Conservation (phyloP, 176 grass and related monocot species). For the Canna indica region DNA sequence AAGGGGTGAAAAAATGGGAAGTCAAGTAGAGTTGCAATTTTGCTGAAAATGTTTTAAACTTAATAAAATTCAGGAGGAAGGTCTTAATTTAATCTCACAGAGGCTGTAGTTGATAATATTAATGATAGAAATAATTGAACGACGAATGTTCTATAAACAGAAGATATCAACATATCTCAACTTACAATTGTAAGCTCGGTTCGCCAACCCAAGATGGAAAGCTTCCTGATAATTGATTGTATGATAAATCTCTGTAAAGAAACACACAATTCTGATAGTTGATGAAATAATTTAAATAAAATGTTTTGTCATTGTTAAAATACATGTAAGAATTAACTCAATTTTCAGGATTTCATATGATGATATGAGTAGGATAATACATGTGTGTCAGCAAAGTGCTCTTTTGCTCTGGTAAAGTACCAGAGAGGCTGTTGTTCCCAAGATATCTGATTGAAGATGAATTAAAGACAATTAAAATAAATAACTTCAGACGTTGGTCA, state of each 20-base stretch:
- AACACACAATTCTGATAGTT: not conserved
- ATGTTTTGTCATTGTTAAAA: not conserved
- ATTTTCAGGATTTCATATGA: not conserved
- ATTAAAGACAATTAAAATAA: not conserved
- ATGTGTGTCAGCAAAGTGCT: not conserved
- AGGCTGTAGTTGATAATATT: too few relatives aligned
- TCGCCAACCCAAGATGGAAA: constrained; percentile 11
- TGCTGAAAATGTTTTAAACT: too few relatives aligned
- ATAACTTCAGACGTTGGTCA: not conserved
- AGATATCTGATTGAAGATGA: not conserved
- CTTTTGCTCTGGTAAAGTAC: not conserved
- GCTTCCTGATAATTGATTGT: constrained; percentile 17
- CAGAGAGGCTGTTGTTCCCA: constrained; percentile 4
- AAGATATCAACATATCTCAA: too few relatives aligned
- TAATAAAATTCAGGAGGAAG: too few relatives aligned
- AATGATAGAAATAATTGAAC: too few relatives aligned
- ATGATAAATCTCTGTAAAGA: constrained; percentile 21
- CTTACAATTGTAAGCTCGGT: constrained; percentile 4
- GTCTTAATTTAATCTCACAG: too few relatives aligned
- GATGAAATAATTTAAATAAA: not conserved
- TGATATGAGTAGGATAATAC: not conserved
- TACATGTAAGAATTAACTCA: not conserved
- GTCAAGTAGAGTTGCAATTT: not conserved
- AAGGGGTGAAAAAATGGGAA: not conserved
- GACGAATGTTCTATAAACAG: too few relatives aligned